Evolutionary conservation across 129 eudicot genomes (phyloP), one percentile per base, ranked within the genome.

Genomic region (Kitagawia praeruptora): DNA sequence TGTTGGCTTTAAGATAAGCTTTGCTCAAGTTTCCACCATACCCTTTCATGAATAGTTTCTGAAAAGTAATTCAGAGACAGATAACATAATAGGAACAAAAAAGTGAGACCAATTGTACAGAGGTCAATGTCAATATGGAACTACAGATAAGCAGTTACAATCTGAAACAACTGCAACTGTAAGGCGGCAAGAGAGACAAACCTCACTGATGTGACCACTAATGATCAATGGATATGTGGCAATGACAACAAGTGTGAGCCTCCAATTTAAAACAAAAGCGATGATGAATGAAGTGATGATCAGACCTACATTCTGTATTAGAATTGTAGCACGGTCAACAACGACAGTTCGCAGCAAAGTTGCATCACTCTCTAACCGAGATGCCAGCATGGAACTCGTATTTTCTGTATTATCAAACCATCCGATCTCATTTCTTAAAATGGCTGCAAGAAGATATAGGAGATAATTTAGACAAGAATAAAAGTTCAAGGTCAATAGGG

Each of bases 21-120:
- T 96, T 96, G 90, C 83, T 92, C 83, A 96, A 84, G 89, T 96
- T 87, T 10, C 90, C 91, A 51, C 99, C 99, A 83, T 92, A 96
- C 42, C 99, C 99, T 92, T 86, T 83, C 99, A 96, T 96, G 87
- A 96, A 96, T 83, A 96, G 92, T 96, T 96, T 96, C 99, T 96
- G 90, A 76, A 83, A 78, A 49, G 82, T 31, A 46, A 28, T 75
- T 48, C 14, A 13, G 11, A 46, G 34, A 11, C 37, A 74, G 40
- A 27, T n/a, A 45, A 5, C 15, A 27, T 5, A 45, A 75, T 3
- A 46, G 54, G 9, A 25, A 27, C 1, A 46, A 6, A 40, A 18
- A n/a, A 46, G 18, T n/a, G 18, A 23, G 77, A 45, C 45, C 39
- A 19, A 72, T 21, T 72, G 56, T 28, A 23, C 13, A 10, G 37